phyloP scores from a whole-genome alignment of 2,329 filamentous ascomycete species.

The Colletotrichum brevisporum region DNA sequence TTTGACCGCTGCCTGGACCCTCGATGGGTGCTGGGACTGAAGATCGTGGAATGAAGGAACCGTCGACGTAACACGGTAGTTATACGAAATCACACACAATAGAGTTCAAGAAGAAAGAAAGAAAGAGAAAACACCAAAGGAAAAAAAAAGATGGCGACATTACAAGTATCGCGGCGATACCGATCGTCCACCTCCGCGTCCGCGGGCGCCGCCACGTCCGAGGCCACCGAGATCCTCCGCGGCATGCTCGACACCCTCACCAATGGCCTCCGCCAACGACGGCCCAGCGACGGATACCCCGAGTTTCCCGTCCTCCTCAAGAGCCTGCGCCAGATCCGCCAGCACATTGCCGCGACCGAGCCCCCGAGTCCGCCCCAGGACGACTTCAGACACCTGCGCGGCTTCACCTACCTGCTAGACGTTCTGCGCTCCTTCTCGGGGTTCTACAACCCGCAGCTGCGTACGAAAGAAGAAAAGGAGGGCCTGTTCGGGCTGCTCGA shows the following conservation, averaged over 20 bases:
- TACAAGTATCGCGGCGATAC: constrained; percentile 65
- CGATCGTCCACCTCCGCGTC: constrained; percentile 76
- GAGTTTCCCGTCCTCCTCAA: constrained; percentile 64
- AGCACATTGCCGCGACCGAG: constrained; percentile 66
- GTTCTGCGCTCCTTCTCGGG: constrained; percentile 80
- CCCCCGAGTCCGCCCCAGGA: constrained; percentile 74
- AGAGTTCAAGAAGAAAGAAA: background rate
- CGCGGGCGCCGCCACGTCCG: constrained; percentile 67
- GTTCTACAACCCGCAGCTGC: constrained; percentile 79
- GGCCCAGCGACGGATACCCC: constrained; percentile 60
- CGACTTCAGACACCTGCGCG: constrained; percentile 84
- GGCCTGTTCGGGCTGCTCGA: constrained; percentile 79
- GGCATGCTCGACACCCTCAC: constrained; percentile 65
- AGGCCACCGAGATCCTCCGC: constrained; percentile 72
- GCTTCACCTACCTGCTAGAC: constrained; percentile 81
- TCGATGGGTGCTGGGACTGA: constrained; percentile 51
- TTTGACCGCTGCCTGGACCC: constrained; percentile 47
- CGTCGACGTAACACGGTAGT: constrained; percentile 17
- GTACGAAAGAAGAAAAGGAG: constrained; percentile 73
- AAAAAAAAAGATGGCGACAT: constrained; percentile 62
- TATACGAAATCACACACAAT: background rate
- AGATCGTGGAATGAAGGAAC: constrained; percentile 39
- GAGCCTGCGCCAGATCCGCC: constrained; percentile 75
- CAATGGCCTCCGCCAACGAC: constrained; percentile 50
- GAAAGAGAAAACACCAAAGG: constrained; percentile 24